Conservation (phyloP, 2,329 filamentous ascomycete species). For the Calonectria naviculata region DNA sequence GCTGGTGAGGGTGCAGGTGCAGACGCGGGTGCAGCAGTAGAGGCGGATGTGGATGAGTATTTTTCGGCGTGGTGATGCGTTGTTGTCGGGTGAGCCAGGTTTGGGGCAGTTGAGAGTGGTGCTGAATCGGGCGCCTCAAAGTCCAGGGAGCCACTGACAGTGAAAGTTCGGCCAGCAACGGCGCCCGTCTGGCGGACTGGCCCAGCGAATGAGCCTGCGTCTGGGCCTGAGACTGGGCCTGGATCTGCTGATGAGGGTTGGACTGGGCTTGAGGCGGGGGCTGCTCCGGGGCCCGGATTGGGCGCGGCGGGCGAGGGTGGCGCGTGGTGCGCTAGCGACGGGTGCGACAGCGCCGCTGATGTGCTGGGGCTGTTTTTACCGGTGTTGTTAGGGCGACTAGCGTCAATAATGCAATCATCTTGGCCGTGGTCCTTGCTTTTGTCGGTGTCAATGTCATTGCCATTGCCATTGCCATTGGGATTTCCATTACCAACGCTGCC, state of each 20-base stretch:
- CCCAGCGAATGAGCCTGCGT: conserved; percentile 22
- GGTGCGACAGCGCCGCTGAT: conserved; percentile 34
- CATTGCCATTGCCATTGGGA: conserved; percentile 38
- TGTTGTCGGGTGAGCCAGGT: conserved; percentile 38
- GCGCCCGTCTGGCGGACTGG: conserved; percentile 1
- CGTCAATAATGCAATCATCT: conserved; percentile 33
- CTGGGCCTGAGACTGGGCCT: conserved; percentile 34
- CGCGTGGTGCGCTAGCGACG: conserved; percentile 32
- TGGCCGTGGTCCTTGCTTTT: conserved; percentile 23
- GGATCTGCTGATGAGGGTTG: conserved; percentile 25
- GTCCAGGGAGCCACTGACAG: conserved; percentile 30
- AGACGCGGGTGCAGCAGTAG: conserved; percentile 22
- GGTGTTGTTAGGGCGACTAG: conserved; percentile 21
- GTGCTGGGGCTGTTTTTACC: conserved; percentile 31
- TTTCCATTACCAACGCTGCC: conserved; percentile 38
- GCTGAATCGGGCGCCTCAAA: conserved; percentile 24
- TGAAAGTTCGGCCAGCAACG: conserved; percentile 18
- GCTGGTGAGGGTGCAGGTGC: conserved; percentile 18
- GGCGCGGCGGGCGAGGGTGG: conserved; percentile 40
- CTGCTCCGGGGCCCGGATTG: conserved; percentile 37
- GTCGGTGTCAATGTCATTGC: conserved; percentile 30
- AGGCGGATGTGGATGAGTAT: conserved; percentile 33
- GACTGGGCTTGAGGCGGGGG: conserved; percentile 22
- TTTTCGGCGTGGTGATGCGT: conserved; percentile 42
- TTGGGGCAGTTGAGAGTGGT: conserved; percentile 26